Base-by-base conservation (phyloP, 495 filamentous ascomycete species). In the Polyplosphaeria fusca region DNA sequence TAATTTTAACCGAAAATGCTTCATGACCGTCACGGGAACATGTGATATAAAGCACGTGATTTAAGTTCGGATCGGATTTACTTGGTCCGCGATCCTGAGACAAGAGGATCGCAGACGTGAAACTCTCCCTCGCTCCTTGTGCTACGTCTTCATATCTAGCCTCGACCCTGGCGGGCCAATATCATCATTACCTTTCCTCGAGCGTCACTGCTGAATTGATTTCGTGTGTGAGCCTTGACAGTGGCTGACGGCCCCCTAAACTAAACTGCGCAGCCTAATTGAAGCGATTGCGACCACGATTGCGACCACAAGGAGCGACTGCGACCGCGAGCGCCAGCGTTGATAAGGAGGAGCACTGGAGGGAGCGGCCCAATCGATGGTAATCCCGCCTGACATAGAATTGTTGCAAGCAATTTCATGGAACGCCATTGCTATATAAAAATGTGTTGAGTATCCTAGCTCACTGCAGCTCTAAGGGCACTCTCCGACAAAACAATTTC, bases 261-360 rank as follows among this genome's bases (percentile, higher is more conserved):
- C n/a, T 35, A 35, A 35, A 35, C 30, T 35, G 30, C 30, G n/a
- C 30, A 35, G 30, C 30, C 30, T 35, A 35, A 35, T 35, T 35
- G 30, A 35, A 35, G 30, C 30, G 30, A 35, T 35, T 35, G 30
- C 39, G 39, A 42, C 39, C 39, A 42, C 39, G 39, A 42, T 42
- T 42, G 19, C 39, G 39, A 42, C 39, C 39, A 42, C 39, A 42
- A 42, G 39, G 39, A 42, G 39, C 39, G 19, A 42, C 39, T 42
- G 39, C 39, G 39, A 42, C 9, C 19, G 39, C 39, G 39, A 42
- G 19, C 39, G 39, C 39, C 16, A 42, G 39, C 39, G 11, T 42
- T 42, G 39, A 42, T 42, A 42, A 42, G 39, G 39, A 14, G 39
- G 39, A 42, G 39, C 12, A 7, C 39, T 18, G 39, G 19, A 42